Percentiles rank a stretch among this genome's conserved stretches.
Conservation (phyloP, 306 rosid species). For the Cercis canadensis region DNA sequence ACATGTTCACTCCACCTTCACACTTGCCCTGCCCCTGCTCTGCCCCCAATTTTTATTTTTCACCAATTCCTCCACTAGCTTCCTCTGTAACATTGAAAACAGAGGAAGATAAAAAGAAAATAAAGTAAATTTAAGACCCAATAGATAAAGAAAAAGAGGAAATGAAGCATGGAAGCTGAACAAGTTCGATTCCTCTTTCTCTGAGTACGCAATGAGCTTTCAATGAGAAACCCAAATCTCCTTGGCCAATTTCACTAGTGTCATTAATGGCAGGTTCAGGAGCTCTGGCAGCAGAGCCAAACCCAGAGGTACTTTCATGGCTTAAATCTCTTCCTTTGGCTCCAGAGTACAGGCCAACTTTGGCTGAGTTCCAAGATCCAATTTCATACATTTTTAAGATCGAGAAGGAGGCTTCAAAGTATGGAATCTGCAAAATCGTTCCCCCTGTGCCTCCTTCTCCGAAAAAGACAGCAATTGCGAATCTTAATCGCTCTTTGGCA, state of each 20-base stretch:
- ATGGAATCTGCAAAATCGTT: conserved; percentile 95
- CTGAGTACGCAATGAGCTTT: conserved; percentile 43
- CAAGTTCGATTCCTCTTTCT: conserved; percentile 7
- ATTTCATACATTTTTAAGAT: conserved; percentile 96
- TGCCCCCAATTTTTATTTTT: conserved; percentile 38
- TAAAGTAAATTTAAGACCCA: conserved; percentile 30
- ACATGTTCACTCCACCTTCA: conserved; percentile 37
- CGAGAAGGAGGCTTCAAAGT: conserved; percentile 94
- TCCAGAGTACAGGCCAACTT: conserved; percentile 80
- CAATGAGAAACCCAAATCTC: conserved; percentile 49
- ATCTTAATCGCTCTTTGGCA: conserved; percentile 68
- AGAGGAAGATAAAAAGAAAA: conserved; percentile 49
- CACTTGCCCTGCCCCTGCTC: conserved; percentile 31
- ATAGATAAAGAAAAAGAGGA: conserved; percentile 17
- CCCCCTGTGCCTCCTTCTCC: conserved; percentile 84
- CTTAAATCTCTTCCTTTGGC: conserved; percentile 86
- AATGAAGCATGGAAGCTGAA: conserved; percentile 52
- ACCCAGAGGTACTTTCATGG: conserved; percentile 84
- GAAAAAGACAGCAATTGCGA: conserved; percentile 79
- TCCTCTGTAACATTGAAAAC: conserved; percentile 62
- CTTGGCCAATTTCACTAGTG: neutral
- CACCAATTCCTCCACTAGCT: conserved; percentile 20
- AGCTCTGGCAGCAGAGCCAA: conserved; percentile 53
- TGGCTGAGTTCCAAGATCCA: conserved; percentile 95
- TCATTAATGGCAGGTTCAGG: conserved; percentile 55